Conservation (phyloP, 805 yeast genomes). For the Starmerella davenportii region DNA sequence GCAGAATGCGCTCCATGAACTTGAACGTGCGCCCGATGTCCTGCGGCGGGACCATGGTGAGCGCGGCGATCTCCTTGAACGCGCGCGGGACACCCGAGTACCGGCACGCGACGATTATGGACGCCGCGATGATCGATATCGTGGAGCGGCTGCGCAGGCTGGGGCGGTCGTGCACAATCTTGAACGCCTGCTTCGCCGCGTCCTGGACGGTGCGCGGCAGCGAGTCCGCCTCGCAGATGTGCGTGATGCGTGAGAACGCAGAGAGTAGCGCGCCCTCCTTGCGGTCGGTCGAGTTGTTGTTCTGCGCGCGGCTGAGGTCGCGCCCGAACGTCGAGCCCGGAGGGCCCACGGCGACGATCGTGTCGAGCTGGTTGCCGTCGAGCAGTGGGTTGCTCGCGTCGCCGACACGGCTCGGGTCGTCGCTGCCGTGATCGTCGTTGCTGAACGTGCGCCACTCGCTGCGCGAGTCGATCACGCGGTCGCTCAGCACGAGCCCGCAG, state of each 20-base stretch:
- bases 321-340: constrained; percentile 77
- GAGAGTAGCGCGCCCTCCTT: constrained; percentile 74
- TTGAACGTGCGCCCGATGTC: constrained; percentile 87
- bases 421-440: constrained; percentile 94
- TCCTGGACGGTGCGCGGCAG: constrained; percentile 90
- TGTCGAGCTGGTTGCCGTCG: constrained; percentile 80
- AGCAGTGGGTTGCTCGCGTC: constrained; percentile 86
- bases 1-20: constrained; percentile 53
- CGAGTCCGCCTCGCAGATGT: constrained; percentile 93
- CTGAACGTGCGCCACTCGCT: constrained; percentile 98
- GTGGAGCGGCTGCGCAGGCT: constrained; percentile 77
- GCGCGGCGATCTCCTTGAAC: constrained; percentile 87
- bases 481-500: constrained; percentile 87
- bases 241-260: constrained; percentile 79
- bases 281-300: constrained; percentile 65
- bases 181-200: constrained; percentile 92
- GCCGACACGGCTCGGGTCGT: constrained; percentile 98
- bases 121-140: constrained; percentile 91
- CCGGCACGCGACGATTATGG: constrained; percentile 84
- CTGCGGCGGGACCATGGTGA: constrained; percentile 82
- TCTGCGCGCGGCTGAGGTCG: constrained; percentile 79
- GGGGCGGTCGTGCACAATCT: constrained; percentile 73
- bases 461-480: constrained; percentile 80
- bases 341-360: constrained; percentile 75
- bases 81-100: constrained; percentile 87